Evolutionary conservation across 2,329 filamentous ascomycete species (phyloP).

Genomic region (Paraphoma chrysanthemicola): DNA sequence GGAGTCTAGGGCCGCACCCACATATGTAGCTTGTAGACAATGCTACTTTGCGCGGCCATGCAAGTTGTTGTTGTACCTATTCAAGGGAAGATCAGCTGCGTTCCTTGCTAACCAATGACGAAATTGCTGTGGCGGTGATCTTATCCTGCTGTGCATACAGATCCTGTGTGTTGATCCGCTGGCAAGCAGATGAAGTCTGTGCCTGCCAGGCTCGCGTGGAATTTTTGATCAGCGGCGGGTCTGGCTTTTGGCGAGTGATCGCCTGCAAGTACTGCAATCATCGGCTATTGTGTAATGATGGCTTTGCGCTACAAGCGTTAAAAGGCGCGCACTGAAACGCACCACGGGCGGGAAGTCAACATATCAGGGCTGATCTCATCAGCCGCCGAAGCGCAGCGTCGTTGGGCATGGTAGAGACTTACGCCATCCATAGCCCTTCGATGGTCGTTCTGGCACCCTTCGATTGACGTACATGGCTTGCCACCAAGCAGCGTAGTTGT

Average conservation of each 20-base stretch:
- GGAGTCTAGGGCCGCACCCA: not conserved
- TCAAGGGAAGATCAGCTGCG: not conserved
- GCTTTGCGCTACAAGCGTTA: not conserved
- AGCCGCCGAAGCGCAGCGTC: not conserved
- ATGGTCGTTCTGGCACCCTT: conserved; percentile 18
- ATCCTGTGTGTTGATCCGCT: not conserved
- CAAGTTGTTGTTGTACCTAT: not conserved
- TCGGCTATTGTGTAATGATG: conserved; percentile 7
- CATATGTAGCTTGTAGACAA: not conserved
- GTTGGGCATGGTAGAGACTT: not conserved
- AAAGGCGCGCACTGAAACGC: not conserved
- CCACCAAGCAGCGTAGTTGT: not conserved
- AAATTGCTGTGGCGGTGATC: not conserved
- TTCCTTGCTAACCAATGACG: not conserved
- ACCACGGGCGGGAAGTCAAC: not conserved
- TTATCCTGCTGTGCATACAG: not conserved
- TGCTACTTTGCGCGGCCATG: conserved; percentile 4
- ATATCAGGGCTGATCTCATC: not conserved
- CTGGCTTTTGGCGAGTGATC: conserved; percentile 8
- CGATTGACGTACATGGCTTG: conserved; percentile 34
- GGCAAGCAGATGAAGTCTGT: not conserved
- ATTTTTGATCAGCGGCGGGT: conserved; percentile 9
- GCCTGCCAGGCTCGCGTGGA: conserved; percentile 6
- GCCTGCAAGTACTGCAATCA: not conserved
- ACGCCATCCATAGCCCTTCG: not conserved